Evolutionary conservation across 768 basidiomycete genomes (phyloP).

Genomic region (Lyophyllum decastes): DNA sequence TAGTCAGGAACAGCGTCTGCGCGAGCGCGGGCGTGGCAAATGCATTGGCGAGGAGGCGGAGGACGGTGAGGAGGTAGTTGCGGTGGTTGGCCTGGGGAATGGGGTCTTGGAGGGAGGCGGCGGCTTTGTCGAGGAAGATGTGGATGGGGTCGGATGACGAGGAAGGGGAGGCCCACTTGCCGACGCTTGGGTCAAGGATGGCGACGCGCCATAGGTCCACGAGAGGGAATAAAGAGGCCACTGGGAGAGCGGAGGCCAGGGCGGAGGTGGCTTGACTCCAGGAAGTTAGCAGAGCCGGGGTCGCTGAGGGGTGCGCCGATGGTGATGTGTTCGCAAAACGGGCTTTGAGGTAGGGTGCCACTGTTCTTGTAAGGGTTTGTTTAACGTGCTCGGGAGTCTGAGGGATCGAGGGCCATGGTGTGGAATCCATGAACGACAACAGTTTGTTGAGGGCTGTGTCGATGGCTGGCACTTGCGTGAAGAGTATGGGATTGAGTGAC

Average conservation of each 20-base stretch:
- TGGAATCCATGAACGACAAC: constrained; percentile 56
- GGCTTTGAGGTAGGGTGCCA: constrained; percentile 67
- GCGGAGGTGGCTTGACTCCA: constrained; percentile 51
- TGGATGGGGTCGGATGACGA: constrained; percentile 42
- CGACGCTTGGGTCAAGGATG: constrained; percentile 61
- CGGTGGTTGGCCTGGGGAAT: constrained; percentile 31
- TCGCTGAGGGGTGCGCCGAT: constrained; percentile 28
- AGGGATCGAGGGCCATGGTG: constrained; percentile 33
- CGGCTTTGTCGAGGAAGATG: constrained; percentile 44
- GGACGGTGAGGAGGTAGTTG: constrained; percentile 62
- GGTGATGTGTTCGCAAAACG: constrained; percentile 42
- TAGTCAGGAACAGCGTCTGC: constrained; percentile 32
- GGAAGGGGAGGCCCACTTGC: constrained; percentile 46
- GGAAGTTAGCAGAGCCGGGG: constrained; percentile 37
- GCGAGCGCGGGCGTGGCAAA: constrained; percentile 56
- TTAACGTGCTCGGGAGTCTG: constrained; percentile 45
- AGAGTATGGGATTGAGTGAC: constrained; percentile 76
- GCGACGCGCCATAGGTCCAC: constrained; percentile 84
- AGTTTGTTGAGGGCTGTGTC: constrained; percentile 68
- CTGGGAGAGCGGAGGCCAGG: constrained; percentile 47
- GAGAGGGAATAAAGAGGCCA: constrained; percentile 72
- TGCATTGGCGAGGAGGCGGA: constrained; percentile 71
- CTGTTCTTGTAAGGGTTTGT: constrained; percentile 42
- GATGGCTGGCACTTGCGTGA: constrained; percentile 67
- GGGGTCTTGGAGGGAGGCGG: constrained; percentile 1